phyloP scores from a whole-genome alignment of 345 rosid genomes.

The Linum tenue region DNA sequence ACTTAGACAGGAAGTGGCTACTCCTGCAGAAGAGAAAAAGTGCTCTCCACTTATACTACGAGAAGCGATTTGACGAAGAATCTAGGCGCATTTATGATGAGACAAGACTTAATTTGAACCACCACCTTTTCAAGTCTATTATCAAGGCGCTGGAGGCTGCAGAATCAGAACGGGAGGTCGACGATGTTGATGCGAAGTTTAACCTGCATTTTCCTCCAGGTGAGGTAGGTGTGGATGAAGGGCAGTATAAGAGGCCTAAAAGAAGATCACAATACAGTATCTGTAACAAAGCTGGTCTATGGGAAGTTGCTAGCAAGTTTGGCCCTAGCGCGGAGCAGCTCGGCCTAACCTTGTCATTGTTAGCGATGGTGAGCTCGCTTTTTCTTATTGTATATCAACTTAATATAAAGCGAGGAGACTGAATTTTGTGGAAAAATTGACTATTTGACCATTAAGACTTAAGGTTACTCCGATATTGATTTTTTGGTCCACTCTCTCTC shows the following conservation, averaged over 20 bases:
- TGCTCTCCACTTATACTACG: conserved; percentile 69
- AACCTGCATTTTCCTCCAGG: conserved; percentile 97
- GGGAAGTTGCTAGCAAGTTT: conserved; percentile 93
- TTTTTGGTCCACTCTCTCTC: conserved; percentile 10
- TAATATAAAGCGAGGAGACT: too few species aligned
- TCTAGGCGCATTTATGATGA: conserved; percentile 79
- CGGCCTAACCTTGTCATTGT: conserved; percentile 63
- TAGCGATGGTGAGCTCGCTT: conserved; percentile 47
- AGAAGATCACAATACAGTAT: conserved; percentile 76
- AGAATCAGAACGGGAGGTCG: conserved; percentile 89
- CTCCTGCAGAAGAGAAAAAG: conserved; percentile 88
- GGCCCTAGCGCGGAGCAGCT: conserved; percentile 89
- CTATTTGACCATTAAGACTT: too few species aligned
- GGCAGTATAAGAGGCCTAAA: conserved; percentile 89
- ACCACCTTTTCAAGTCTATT: conserved; percentile 73
- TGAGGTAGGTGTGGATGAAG: conserved; percentile 80
- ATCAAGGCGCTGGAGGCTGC: conserved; percentile 58
- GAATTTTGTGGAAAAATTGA: too few species aligned
- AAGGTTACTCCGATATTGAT: conserved; percentile 6
- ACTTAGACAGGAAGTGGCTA: conserved; percentile 87
- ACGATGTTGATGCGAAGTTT: conserved; percentile 93
- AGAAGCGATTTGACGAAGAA: conserved; percentile 84
- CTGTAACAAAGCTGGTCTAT: conserved; percentile 85
- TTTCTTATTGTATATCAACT: too few species aligned
- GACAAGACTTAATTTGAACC: conserved; percentile 70